Percentiles rank a stretch among this genome's conserved stretches.
phyloP scores from a whole-genome alignment of 2,329 filamentous ascomycete species.

The Arthroderma sp. region DNA sequence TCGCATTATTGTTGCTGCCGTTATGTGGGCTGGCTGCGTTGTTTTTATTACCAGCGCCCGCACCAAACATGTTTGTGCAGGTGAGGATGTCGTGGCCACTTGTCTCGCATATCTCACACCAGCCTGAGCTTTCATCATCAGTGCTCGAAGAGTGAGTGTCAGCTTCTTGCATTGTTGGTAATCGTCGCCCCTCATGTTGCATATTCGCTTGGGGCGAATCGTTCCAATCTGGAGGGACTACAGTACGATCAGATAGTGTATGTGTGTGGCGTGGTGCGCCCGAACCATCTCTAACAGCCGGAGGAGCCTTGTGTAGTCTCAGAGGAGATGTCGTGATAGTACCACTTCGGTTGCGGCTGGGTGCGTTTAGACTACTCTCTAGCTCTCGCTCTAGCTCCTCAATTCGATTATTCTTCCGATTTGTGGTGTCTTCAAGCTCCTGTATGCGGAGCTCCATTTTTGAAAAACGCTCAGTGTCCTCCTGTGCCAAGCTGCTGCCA shows the following conservation, averaged over 20 bases:
- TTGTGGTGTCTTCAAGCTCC: conserved; percentile 60
- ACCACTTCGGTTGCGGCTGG: conserved; percentile 21
- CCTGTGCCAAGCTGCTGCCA: conserved; percentile 33
- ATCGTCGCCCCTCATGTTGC: conserved; percentile 12
- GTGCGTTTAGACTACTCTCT: conserved; percentile 27
- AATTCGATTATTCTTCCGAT: conserved; percentile 60
- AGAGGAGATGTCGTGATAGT: conserved; percentile 23
- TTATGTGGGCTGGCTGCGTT: background rate
- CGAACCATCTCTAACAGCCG: conserved; percentile 17
- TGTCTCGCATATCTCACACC: conserved; percentile 94
- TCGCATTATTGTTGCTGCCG: background rate
- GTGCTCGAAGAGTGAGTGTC: conserved; percentile 44
- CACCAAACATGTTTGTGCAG: conserved; percentile 77
- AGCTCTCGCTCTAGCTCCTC: conserved; percentile 78
- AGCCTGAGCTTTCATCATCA: conserved; percentile 61
- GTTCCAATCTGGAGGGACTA: conserved; percentile 30
- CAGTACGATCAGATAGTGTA: conserved; percentile 30
- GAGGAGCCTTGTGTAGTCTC: conserved; percentile 21
- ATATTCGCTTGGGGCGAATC: conserved; percentile 17
- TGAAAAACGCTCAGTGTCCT: conserved; percentile 42
- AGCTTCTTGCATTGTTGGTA: conserved; percentile 29
- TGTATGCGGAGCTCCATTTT: conserved; percentile 68
- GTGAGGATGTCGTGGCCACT: conserved; percentile 85
- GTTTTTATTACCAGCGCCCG: conserved; percentile 9
- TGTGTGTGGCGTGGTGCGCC: conserved; percentile 22